phyloP scores from a whole-genome alignment of 495 filamentous ascomycete genomes.

The Sordaria brevicollis region DNA sequence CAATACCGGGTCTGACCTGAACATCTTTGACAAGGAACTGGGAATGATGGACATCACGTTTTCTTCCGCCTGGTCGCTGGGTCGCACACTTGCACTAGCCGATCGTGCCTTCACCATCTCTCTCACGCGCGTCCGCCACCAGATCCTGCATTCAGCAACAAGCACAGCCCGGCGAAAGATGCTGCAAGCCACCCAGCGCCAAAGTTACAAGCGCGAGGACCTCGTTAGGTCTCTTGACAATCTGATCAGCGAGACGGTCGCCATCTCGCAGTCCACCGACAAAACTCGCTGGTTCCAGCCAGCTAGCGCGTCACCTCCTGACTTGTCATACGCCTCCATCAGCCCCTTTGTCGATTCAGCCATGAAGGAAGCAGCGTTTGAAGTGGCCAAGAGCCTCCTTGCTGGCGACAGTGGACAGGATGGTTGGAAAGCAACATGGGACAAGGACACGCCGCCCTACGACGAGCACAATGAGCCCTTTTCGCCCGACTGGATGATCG shows the following conservation, averaged over 20 bases:
- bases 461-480: slow-evolving; percentile 20
- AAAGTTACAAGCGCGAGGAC: neutral
- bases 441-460: slow-evolving; percentile 4
- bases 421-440: neutral
- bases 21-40: slow-evolving; percentile 33
- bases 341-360: neutral
- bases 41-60: slow-evolving; percentile 42
- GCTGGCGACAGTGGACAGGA: neutral
- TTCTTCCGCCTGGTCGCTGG: slow-evolving; percentile 37
- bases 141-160: neutral
- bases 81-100: slow-evolving; percentile 22
- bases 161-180: neutral
- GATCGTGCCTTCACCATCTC: slow-evolving; percentile 19
- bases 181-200: neutral
- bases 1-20: slow-evolving; percentile 22
- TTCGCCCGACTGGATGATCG: slow-evolving; percentile 22
- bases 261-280: neutral
- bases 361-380: neutral
- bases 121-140: slow-evolving; percentile 14
- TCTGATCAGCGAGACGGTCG: neutral
- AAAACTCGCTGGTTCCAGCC: neutral
- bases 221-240: neutral
- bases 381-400: neutral
- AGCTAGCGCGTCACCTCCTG: neutral
- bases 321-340: neutral